Evolutionary conservation across 192 early-diverging fungal genomes (phyloP).

Genomic region (Linnemannia hyalina): DNA sequence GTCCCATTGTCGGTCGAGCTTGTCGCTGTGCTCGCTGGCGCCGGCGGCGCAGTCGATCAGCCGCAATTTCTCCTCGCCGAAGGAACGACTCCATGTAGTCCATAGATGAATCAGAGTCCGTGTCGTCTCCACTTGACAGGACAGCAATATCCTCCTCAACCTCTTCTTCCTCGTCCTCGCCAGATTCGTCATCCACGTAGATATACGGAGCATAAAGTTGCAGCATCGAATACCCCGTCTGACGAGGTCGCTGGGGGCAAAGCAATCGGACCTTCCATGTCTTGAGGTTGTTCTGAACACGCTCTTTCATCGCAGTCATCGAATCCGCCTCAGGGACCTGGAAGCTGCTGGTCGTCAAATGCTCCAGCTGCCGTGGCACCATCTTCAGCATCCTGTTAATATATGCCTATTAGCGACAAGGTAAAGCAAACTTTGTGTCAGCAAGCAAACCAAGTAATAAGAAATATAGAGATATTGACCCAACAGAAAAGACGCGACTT

Average conservation of each 20-base stretch:
- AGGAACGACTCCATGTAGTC: background rate
- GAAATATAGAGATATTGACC: too few species aligned
- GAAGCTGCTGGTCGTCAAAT: slow-evolving; percentile 18
- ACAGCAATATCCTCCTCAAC: background rate
- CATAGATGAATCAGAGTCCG: slow-evolving; percentile 1
- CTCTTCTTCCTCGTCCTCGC: slow-evolving; percentile 22
- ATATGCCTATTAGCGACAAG: slow-evolving; percentile 8
- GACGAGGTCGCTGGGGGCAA: slow-evolving; percentile 26
- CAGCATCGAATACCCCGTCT: background rate
- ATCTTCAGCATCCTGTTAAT: slow-evolving; percentile 16
- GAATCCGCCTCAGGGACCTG: slow-evolving; percentile 18
- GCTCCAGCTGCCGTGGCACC: slow-evolving; percentile 21
- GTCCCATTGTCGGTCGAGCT: background rate
- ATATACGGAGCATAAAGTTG: slow-evolving; percentile 26
- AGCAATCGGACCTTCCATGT: slow-evolving; percentile 33
- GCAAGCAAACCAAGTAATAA: too few species aligned
- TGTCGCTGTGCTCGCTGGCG: background rate
- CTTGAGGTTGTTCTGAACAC: slow-evolving; percentile 15
- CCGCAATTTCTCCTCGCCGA: background rate
- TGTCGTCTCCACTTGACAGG: background rate
- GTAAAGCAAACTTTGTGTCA: background rate
- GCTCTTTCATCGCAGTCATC: slow-evolving; percentile 7
- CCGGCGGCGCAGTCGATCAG: background rate
- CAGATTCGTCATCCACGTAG: slow-evolving; percentile 26
- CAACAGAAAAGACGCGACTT: background rate